A percentile compares a stretch with the other conserved stretches of the same genome.
These are phyloP conservation scores for Sarcodon sp. DNA, from an alignment of 768 basidiomycete genomes.

Conservation along the genomic window DNA sequence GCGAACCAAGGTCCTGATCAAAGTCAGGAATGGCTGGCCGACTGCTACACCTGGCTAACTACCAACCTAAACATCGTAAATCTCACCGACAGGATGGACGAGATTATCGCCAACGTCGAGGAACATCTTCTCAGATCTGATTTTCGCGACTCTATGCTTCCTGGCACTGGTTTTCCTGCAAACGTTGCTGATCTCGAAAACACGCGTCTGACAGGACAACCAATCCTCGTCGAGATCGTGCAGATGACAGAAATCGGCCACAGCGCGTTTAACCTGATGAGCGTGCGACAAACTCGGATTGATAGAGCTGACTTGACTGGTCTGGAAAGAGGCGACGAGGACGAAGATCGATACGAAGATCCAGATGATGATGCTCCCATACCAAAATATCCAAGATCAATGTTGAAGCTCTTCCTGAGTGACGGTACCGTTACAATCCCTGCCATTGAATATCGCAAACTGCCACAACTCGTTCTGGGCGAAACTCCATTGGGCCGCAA, in stretches of 20 bases:
- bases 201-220: slow-evolving; percentile 24
- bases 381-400: slow-evolving; percentile 72
- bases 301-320: slow-evolving; percentile 40
- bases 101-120: slow-evolving; percentile 43
- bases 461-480: slow-evolving; percentile 58
- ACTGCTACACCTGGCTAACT: slow-evolving; percentile 55
- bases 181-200: slow-evolving; percentile 25
- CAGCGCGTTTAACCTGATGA: slow-evolving; percentile 73
- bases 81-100: slow-evolving; percentile 31
- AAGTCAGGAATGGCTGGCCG: slow-evolving; percentile 60
- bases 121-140: slow-evolving; percentile 61
- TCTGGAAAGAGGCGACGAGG: slow-evolving; percentile 25
- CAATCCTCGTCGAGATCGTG: slow-evolving; percentile 64
- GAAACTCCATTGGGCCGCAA: slow-evolving; percentile 77
- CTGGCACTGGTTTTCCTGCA: slow-evolving; percentile 53
- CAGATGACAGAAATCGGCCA: slow-evolving; percentile 75
- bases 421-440: slow-evolving; percentile 62
- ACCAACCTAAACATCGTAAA: slow-evolving; percentile 17
- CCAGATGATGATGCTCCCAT: slow-evolving; percentile 61
- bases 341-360: slow-evolving; percentile 37
- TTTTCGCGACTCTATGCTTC: slow-evolving; percentile 57
- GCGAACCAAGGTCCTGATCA: slow-evolving; percentile 1
- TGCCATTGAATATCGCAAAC: slow-evolving; percentile 66
- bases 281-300: slow-evolving; percentile 49
- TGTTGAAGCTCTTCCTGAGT: slow-evolving; percentile 62